Conservation (phyloP, 2,329 filamentous ascomycete species). For the Cladorrhinum sp. region DNA sequence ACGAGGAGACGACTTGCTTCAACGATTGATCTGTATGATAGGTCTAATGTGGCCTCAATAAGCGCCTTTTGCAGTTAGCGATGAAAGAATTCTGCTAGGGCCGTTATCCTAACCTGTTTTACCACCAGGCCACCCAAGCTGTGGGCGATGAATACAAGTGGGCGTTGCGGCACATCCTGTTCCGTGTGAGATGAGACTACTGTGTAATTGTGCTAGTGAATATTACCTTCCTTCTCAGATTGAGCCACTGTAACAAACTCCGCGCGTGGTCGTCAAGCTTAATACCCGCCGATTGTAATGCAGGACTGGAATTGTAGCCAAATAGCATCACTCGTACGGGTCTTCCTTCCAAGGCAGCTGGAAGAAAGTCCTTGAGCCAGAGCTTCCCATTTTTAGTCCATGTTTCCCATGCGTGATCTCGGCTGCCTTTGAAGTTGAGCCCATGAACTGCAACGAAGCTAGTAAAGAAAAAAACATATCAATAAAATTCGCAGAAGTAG, state of each 20-base stretch:
- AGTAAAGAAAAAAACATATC: no score
- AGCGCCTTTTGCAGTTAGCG: no score
- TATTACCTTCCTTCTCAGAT: no score
- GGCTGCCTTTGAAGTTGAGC: slow-evolving; percentile 2
- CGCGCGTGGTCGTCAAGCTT: slow-evolving; percentile 7
- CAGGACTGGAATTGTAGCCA: slow-evolving; percentile 2
- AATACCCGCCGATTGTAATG: background rate
- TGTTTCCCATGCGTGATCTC: background rate
- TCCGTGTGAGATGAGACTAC: no score
- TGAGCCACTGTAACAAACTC: background rate
- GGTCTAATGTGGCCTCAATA: slow-evolving; percentile 5
- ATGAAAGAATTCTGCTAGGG: no score
- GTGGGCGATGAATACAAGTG: background rate
- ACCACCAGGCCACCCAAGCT: background rate
- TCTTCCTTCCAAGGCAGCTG: background rate
- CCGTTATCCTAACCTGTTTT: no score
- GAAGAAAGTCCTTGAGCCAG: slow-evolving; percentile 6
- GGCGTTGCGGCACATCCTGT: no score
- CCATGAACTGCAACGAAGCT: slow-evolving; percentile 5
- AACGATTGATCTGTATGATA: slow-evolving; percentile 2
- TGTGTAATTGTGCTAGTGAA: no score
- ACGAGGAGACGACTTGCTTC: slow-evolving; percentile 5
- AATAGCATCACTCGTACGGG: slow-evolving; percentile 4
- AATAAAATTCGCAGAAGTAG: no score
- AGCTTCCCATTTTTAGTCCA: slow-evolving; percentile 1